Evolutionary conservation across 1,284 basidiomycete species (phyloP).

Genomic region (Cystobasidium sp.): DNA sequence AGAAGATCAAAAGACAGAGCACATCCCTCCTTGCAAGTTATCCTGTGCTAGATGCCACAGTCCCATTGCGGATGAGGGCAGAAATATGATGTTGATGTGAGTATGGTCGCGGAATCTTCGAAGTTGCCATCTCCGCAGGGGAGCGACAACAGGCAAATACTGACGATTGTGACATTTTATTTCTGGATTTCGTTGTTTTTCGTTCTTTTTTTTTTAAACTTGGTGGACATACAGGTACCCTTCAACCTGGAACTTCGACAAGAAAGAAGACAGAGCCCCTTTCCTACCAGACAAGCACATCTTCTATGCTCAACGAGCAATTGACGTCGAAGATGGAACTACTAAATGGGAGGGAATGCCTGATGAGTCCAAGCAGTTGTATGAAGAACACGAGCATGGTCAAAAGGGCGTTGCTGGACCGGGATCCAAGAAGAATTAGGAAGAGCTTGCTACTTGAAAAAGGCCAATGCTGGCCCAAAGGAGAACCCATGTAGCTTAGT

Average conservation of each 20-base stretch:
- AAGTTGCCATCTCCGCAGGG: too few species aligned
- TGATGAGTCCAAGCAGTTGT: conserved; percentile 30
- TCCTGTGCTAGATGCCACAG: conserved; percentile 40
- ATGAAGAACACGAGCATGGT: conserved; percentile 33
- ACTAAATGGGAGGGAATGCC: conserved; percentile 37
- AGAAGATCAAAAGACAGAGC: conserved; percentile 36
- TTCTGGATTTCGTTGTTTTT: too few species aligned
- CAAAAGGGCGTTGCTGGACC: conserved; percentile 26
- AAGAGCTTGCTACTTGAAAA: too few species aligned
- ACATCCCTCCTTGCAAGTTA: conserved; percentile 35
- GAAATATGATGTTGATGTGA: conserved; percentile 42
- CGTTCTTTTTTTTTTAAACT: too few species aligned
- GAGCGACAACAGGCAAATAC: too few species aligned
- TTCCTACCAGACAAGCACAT: conserved; percentile 40
- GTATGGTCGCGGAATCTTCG: too few species aligned
- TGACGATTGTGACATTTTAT: too few species aligned
- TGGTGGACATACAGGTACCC: conserved; percentile 21
- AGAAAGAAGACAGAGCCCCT: conserved; percentile 28
- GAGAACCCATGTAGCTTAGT: too few species aligned
- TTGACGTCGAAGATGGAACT: conserved; percentile 41
- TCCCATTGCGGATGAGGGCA: conserved; percentile 38
- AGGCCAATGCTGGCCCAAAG: too few species aligned
- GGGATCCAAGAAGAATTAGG: conserved; percentile 30
- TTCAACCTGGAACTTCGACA: conserved; percentile 28
- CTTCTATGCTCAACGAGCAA: conserved; percentile 33